Evolutionary conservation across 371 early-diverging fungal genomes (phyloP).

Genomic region (Rhizopus stolonifer): DNA sequence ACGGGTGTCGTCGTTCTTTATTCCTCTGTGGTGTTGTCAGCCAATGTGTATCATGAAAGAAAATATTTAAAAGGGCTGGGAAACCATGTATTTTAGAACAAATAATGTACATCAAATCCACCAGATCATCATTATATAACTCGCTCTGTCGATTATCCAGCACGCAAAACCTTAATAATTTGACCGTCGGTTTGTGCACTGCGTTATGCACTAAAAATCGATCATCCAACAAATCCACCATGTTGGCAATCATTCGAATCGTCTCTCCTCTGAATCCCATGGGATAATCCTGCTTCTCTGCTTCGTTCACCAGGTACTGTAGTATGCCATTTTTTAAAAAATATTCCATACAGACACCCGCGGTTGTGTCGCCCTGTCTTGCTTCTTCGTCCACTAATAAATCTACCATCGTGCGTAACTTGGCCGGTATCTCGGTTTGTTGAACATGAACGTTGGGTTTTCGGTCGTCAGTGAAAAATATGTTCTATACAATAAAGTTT

Average conservation of each 20-base stretch:
- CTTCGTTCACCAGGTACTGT: conserved; percentile 73
- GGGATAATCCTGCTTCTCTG: conserved; percentile 80
- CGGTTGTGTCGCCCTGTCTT: conserved; percentile 66
- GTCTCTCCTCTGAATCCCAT: conserved; percentile 84
- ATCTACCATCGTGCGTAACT: conserved; percentile 83
- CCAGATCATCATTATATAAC: conserved; percentile 78
- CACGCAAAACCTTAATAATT: conserved; percentile 72
- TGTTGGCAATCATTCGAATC: conserved; percentile 75
- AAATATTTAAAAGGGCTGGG: conserved; percentile 85
- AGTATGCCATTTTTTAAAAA: conserved; percentile 84
- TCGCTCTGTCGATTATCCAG: conserved; percentile 59
- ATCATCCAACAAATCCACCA: conserved; percentile 85
- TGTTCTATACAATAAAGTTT: too few relatives aligned
- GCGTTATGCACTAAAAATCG: conserved; percentile 88
- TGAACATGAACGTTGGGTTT: conserved; percentile 58
- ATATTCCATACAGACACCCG: conserved; percentile 91
- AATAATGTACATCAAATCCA: conserved; percentile 86
- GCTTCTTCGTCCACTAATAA: conserved; percentile 90
- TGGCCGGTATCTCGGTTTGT: conserved; percentile 78
- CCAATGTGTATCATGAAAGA: conserved; percentile 85
- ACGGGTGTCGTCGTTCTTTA: conserved; percentile 3
- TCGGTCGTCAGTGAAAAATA: conserved; percentile 59
- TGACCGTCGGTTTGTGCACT: conserved; percentile 85
- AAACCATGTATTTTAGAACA: conserved; percentile 90
- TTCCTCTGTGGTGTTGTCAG: conserved; percentile 62